phyloP scores from a whole-genome alignment of 345 rosid genomes.

The Camelina laxa region DNA sequence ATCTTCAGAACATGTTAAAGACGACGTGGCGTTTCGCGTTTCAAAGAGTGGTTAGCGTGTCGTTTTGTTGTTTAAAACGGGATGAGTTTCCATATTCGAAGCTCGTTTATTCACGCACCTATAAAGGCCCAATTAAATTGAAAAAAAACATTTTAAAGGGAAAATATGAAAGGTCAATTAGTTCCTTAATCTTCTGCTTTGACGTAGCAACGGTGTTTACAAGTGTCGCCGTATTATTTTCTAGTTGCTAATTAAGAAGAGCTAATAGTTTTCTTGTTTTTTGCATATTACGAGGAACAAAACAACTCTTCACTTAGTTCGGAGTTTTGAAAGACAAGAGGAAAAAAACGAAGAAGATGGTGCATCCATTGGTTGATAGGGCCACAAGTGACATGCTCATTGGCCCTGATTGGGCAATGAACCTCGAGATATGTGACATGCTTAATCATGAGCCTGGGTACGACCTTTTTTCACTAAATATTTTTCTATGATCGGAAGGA shows the following conservation, averaged over 20 bases:
- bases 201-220: constrained; percentile 39
- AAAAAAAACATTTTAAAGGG: background rate
- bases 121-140: constrained; percentile 14
- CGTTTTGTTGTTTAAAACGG: constrained; percentile 17
- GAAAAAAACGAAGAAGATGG: constrained; percentile 57
- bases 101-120: constrained; percentile 8
- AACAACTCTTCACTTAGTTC: constrained; percentile 10
- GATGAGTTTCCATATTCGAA: background rate
- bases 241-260: constrained; percentile 25
- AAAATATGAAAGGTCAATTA: constrained; percentile 35
- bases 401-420: constrained; percentile 99
- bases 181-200: constrained; percentile 43
- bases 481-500: background rate
- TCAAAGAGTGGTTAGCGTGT: background rate
- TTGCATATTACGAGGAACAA: constrained; percentile 10
- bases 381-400: constrained; percentile 98
- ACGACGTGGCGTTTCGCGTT: constrained; percentile 10
- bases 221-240: constrained; percentile 34
- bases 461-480: background rate
- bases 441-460: constrained; percentile 95
- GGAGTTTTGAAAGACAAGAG: constrained; percentile 17
- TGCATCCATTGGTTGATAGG: constrained; percentile 93
- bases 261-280: background rate
- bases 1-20: background rate
- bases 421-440: constrained; percentile 98